Evolutionary conservation across 2,329 filamentous ascomycete genomes (phyloP).

Genomic region (Ophiocordyceps unilateralis): DNA sequence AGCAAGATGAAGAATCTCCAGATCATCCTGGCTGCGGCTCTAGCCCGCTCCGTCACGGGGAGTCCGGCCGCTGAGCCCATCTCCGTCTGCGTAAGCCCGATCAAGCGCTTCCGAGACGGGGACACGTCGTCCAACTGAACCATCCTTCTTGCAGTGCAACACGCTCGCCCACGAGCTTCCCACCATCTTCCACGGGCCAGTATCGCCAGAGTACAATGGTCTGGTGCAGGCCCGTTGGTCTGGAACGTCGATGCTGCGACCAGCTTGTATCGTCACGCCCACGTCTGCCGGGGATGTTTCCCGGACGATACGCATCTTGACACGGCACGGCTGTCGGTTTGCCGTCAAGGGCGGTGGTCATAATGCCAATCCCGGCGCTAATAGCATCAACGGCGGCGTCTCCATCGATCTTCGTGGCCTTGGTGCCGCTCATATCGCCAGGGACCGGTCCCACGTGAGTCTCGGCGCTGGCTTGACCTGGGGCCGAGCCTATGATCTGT

Average conservation of each 20-base stretch:
- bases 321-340: background rate
- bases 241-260: background rate
- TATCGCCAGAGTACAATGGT: background rate
- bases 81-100: background rate
- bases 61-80: background rate
- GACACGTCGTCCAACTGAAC: background rate
- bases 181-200: background rate
- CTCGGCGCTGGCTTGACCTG: slow-evolving; percentile 21
- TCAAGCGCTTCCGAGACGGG: background rate
- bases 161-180: background rate
- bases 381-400: slow-evolving; percentile 20
- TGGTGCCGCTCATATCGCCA: slow-evolving; percentile 7
- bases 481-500: background rate
- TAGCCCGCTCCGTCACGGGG: background rate
- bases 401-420: slow-evolving; percentile 20
- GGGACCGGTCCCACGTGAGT: slow-evolving; percentile 5
- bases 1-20: background rate
- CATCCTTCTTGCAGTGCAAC: background rate
- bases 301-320: background rate
- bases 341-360: slow-evolving; percentile 27
- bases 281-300: slow-evolving; percentile 9
- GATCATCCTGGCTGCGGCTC: background rate
- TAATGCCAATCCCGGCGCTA: slow-evolving; percentile 20
- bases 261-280: slow-evolving; percentile 9
- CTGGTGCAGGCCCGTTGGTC: background rate